These are phyloP conservation scores for Tetracladium setigerum DNA, from an alignment of 495 filamentous ascomycete species.

Conservation along the genomic window DNA sequence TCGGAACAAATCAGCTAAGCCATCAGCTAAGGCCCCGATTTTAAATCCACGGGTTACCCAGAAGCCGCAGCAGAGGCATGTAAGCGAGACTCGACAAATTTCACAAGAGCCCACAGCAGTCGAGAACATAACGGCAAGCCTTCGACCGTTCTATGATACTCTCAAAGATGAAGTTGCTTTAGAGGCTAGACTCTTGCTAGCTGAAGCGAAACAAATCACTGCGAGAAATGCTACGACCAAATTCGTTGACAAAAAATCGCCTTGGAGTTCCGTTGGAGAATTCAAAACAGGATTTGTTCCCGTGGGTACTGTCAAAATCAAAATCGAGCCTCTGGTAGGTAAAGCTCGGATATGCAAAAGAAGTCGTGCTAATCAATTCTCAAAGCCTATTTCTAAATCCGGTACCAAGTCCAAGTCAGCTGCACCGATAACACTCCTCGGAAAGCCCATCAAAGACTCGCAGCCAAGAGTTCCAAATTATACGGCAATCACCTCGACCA, in stretches of 20 bases:
- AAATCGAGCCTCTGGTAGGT: slow-evolving; percentile 4
- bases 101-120: too few species aligned
- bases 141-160: neutral
- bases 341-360: neutral
- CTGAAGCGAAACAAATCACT: slow-evolving; percentile 2
- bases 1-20: too few species aligned
- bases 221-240: neutral
- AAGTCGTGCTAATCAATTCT: too few species aligned
- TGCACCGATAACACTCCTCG: neutral
- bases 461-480: slow-evolving; percentile 16
- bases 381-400: too few species aligned
- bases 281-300: neutral
- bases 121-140: too few species aligned
- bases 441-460: neutral
- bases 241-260: slow-evolving; percentile 6
- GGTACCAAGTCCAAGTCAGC: neutral
- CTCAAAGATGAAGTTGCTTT: slow-evolving; percentile 5
- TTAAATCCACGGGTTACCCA: too few species aligned
- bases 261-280: slow-evolving; percentile 2
- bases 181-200: slow-evolving; percentile 3
- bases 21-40: too few species aligned
- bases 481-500: slow-evolving; percentile 11
- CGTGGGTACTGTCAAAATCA: neutral
- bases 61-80: too few species aligned
- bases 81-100: too few species aligned